Percentiles rank a stretch among this genome's conserved stretches.
These are phyloP conservation scores for Lodderomyces metapsilosis DNA, from an alignment of 1,139 yeast species.

Conservation along the genomic window DNA sequence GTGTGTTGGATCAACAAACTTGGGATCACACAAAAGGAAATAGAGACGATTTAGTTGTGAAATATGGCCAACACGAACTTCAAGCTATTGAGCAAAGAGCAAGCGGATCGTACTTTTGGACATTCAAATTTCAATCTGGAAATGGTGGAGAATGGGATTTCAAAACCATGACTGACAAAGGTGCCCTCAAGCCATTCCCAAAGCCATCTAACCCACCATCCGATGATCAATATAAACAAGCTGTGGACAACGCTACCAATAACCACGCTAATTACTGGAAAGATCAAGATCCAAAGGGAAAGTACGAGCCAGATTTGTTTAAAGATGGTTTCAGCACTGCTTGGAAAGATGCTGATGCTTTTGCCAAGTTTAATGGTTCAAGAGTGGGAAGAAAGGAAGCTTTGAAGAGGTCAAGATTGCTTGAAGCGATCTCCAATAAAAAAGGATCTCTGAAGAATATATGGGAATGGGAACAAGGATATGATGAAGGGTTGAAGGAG, in stretches of 20 bases:
- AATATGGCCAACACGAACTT: conserved; percentile 43
- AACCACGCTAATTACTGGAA: conserved; percentile 72
- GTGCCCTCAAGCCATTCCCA: conserved; percentile 44
- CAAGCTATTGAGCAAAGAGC: conserved; percentile 45
- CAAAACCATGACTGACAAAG: conserved; percentile 68
- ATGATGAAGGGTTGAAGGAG: conserved; percentile 53
- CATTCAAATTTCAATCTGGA: conserved; percentile 81
- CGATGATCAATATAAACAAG: conserved; percentile 42
- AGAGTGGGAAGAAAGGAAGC: conserved; percentile 70
- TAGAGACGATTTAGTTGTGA: conserved; percentile 33
- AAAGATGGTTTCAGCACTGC: conserved; percentile 74
- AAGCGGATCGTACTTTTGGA: conserved; percentile 86
- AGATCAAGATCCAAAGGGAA: conserved; percentile 51
- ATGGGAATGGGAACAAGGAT: conserved; percentile 94
- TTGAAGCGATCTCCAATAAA: conserved; percentile 51
- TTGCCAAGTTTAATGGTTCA: conserved; percentile 69
- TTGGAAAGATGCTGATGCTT: conserved; percentile 67
- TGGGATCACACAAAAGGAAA: conserved; percentile 62
- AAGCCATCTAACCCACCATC: conserved; percentile 31
- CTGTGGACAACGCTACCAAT: conserved; percentile 35
- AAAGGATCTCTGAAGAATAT: conserved; percentile 55
- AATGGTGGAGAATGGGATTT: conserved; percentile 98
- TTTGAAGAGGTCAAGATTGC: conserved; percentile 53
- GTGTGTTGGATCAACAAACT: conserved; percentile 73
- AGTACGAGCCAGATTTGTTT: conserved; percentile 78